Base-by-base conservation (phyloP, 805 yeast genomes). In the Starmerella cellae region DNA sequence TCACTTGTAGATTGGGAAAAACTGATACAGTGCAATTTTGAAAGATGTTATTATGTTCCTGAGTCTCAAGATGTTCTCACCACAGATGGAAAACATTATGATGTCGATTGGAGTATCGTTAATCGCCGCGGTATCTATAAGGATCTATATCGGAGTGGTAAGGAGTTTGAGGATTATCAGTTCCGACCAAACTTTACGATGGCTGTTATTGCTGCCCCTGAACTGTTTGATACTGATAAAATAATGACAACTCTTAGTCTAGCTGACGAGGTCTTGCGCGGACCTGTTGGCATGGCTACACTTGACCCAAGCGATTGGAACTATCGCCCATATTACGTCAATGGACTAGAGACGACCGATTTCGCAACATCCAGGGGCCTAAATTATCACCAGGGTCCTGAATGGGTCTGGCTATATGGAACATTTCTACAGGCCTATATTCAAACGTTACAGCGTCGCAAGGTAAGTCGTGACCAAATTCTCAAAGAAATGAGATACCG, bases 361-460 rank as follows among this genome's bases (percentile, higher is more conserved):
- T 91, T 85, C 69, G 84, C 93, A 1, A 85, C 96, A 0, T 70
- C 96, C 2, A 84, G 85, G 62, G 98, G 98, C 24, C 73, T 97
- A 55, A 91, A 91, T 63, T 88, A 88, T 60, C 98, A 88, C 61
- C 97, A 88, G 63, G 98, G 98, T 2, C 98, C 98, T 2, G 98
- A 91, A 59, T 88, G 98, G 98, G 81, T 82, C 27, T 88, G 96
- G 96, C 73, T 77, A 45, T 69, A 71, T 21, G 98, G 98, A 2
- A 85, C 75, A 60, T 88, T 84, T 57, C 62, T 91, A 51, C 72
- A 96, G 49, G 94, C 97, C 0, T 76, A 68, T 54, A 59, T 64
- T 36, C 74, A 79, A 56, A 75, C 77, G 52, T 60, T 67, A 54
- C 56, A 13, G 62, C 69, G 48, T 54, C 61, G 41, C 55, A 59